These are phyloP conservation scores for Crithidia acanthocephali DNA, from an alignment of 208 protist genomes.

Conservation along the genomic window DNA sequence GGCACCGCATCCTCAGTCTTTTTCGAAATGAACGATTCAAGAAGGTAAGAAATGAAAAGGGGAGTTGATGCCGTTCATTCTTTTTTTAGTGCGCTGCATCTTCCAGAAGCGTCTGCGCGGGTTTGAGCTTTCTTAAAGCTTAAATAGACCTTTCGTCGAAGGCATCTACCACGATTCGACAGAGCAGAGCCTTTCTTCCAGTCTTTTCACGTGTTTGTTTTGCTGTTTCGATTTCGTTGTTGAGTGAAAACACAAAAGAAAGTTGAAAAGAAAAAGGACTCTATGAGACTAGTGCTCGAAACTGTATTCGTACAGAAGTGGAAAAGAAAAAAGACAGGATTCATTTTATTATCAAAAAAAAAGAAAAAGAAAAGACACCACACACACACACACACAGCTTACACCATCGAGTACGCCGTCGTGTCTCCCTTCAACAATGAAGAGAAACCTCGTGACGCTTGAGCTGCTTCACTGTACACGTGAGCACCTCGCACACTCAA, in stretches of 20 bases:
- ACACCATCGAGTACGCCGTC: neutral
- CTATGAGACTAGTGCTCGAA: neutral
- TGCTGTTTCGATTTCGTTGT: no score
- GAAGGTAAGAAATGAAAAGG: no score
- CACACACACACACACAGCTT: neutral
- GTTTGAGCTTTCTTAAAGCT: no score
- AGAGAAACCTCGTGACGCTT: neutral
- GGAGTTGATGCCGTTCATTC: no score
- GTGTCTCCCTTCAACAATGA: conserved; percentile 4
- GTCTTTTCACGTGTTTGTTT: no score
- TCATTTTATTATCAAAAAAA: neutral
- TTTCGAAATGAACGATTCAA: neutral
- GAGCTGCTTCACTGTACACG: neutral
- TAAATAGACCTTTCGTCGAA: no score
- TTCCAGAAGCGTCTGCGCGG: no score
- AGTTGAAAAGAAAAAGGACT: neutral
- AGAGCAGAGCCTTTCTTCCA: no score
- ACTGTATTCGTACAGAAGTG: neutral
- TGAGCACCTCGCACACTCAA: neutral
- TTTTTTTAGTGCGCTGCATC: no score
- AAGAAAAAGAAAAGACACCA: neutral
- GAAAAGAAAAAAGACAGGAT: neutral
- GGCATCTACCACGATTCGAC: no score
- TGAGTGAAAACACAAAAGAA: neutral
- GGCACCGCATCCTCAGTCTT: neutral